Percentiles rank a stretch among this genome's conserved stretches.
Evolutionary conservation across 208 protist genomes (phyloP).

Genomic region (Crithidia mellificae): DNA sequence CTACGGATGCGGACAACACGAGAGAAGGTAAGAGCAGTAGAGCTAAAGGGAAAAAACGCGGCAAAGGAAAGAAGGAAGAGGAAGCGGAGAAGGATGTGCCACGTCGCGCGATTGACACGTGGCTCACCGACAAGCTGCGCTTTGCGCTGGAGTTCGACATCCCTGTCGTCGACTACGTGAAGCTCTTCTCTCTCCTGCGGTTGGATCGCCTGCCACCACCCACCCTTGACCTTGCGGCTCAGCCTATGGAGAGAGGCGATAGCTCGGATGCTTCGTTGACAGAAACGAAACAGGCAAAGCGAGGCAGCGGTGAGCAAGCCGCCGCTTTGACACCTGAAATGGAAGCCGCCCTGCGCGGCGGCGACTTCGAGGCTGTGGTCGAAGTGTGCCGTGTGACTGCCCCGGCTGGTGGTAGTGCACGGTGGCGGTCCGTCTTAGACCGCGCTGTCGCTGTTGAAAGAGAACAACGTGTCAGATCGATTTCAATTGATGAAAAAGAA

Average conservation of each 20-base stretch:
- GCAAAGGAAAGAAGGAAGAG: background rate
- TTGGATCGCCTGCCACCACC: conserved; percentile 33
- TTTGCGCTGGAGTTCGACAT: conserved; percentile 71
- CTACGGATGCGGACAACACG: background rate
- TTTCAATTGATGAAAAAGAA: background rate
- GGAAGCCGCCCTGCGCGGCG: conserved; percentile 15
- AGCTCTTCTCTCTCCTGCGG: conserved; percentile 45
- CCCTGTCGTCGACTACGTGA: conserved; percentile 64
- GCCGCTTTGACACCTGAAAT: background rate
- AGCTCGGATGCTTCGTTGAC: too few relatives aligned
- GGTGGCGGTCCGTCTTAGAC: conserved; percentile 14
- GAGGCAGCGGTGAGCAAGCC: too few relatives aligned
- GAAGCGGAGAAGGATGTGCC: background rate
- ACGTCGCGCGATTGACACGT: background rate
- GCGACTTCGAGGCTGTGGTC: conserved; percentile 49
- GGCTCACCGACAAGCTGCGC: conserved; percentile 55
- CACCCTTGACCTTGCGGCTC: background rate
- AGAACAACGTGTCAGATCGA: too few relatives aligned
- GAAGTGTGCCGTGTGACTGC: conserved; percentile 31
- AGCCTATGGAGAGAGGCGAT: background rate
- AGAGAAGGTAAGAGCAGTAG: background rate
- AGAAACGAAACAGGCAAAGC: too few relatives aligned
- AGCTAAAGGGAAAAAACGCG: background rate
- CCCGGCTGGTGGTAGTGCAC: conserved; percentile 5
- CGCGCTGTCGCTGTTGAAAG: background rate